Evolutionary conservation across 176 grass and related monocot genomes (phyloP).

Genomic region (Lolium rigidum): DNA sequence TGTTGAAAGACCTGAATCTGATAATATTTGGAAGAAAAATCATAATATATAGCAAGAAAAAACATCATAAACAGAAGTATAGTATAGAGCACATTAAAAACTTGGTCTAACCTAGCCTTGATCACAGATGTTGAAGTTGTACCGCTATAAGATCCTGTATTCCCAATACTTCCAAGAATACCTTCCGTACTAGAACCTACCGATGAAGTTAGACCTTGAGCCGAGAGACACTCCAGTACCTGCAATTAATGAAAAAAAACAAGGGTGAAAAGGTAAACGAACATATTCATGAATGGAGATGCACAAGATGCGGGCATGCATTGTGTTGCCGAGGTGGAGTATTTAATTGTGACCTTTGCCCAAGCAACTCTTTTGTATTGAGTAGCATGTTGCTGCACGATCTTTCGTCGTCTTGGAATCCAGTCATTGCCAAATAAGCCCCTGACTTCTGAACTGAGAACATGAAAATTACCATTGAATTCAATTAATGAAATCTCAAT

Average conservation of each 20-base stretch:
- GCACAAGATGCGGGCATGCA: neutral
- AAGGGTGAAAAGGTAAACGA: constrained; percentile 2
- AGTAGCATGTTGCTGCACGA: constrained; percentile 69
- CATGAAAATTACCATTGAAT: constrained; percentile 33
- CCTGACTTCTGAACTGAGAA: constrained; percentile 58
- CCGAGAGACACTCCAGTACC: constrained; percentile 63
- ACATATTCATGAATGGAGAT: neutral
- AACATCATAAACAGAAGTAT: constrained; percentile 4
- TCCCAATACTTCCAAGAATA: constrained; percentile 32
- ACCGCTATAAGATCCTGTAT: constrained; percentile 20
- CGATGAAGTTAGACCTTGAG: constrained; percentile 60
- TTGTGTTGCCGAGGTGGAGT: neutral
- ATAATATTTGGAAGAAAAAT: constrained; percentile 22
- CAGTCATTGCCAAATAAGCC: constrained; percentile 76
- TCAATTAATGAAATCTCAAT: neutral
- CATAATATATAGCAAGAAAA: constrained; percentile 20
- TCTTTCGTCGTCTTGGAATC: constrained; percentile 64
- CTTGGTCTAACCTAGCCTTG: constrained; percentile 46
- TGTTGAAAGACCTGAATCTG: constrained; percentile 71
- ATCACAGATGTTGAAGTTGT: constrained; percentile 40
- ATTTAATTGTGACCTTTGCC: constrained; percentile 59
- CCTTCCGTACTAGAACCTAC: constrained; percentile 32
- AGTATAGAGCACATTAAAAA: neutral
- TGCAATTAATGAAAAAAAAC: neutral
- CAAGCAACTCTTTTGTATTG: constrained; percentile 73